phyloP scores from a whole-genome alignment of 192 early-diverging fungal genomes.

The Podochytrium sp. region DNA sequence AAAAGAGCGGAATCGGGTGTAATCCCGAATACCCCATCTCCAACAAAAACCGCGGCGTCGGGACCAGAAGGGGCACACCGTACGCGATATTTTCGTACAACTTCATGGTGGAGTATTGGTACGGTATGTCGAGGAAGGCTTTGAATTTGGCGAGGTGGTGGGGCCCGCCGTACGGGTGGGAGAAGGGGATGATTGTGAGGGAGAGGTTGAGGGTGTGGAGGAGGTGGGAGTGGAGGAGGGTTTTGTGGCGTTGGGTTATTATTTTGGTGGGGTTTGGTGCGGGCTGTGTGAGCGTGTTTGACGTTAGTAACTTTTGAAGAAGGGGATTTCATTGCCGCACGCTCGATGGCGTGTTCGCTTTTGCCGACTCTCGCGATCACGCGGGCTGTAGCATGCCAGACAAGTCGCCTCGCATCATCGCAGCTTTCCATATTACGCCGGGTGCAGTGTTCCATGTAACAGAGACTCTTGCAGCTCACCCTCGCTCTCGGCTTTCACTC shows the following conservation, averaged over 20 bases:
- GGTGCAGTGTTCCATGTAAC: too few relatives aligned
- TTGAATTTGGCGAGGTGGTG: constrained; percentile 19
- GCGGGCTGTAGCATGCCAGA: too few relatives aligned
- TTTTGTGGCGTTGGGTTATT: constrained; percentile 8
- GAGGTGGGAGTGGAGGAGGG: neutral
- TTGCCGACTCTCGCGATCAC: too few relatives aligned
- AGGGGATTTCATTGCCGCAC: too few relatives aligned
- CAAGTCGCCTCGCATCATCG: too few relatives aligned
- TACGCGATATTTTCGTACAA: constrained; percentile 27
- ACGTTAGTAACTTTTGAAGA: too few relatives aligned
- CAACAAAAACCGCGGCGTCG: constrained; percentile 4
- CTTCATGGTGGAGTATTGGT: constrained; percentile 25
- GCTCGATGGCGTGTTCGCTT: too few relatives aligned
- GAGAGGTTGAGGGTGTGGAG: neutral
- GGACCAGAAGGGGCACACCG: constrained; percentile 13
- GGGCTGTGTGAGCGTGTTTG: too few relatives aligned
- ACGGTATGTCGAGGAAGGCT: constrained; percentile 19
- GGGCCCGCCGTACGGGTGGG: constrained; percentile 19
- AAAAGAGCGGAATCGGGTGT: neutral
- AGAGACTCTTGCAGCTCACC: too few relatives aligned
- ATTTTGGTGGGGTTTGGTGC: neutral
- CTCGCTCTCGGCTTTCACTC: neutral
- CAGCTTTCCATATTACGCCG: too few relatives aligned
- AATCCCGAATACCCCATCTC: neutral
- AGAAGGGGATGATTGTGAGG: neutral